Base-by-base conservation (phyloP, 208 protist species). In the Leishmania major region DNA sequence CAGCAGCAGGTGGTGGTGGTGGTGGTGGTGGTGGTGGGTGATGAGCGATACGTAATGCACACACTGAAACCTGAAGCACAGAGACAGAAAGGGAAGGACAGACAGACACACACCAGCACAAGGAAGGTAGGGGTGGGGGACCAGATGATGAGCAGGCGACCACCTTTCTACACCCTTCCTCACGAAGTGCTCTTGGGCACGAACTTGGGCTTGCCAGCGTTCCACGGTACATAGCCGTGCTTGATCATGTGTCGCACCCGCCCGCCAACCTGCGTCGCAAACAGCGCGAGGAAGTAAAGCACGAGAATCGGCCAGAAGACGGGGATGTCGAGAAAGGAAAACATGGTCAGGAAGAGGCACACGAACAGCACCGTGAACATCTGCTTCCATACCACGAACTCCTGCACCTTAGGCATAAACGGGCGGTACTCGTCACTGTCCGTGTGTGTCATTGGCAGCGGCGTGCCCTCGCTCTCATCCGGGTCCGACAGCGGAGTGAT, bases 271-370 rank as follows among this genome's bases (percentile, higher is more conserved):
- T 99, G 99, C 25, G 98, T 83, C 19, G 80, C 76, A 62, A 98
- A 98, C 25, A 99, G 89, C 8, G 99, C 62, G 49, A 99, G 84
- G 84, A 99, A 99, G 88, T 99, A 99, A 19, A 99, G 62, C 10
- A 99, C 83, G 28, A 99, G 84, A 78, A 99, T 99, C n/a, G 99
- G 99, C 98, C 99, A 99, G 84, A 98, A 99, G 2, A 99, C 98
- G 22, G 99, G 98, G 55, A 99, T 98, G 88, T 99, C 94, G 2
- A 99, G 92, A 45, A 99, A 87, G 57, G 81, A 59, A 75, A 99
- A 98, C 75, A 99, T 95, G 6, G 98, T 99, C 35, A 96, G 91
- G 13, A 98, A 87, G 7, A 99, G 78, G 64, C 96, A 92, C 78
- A 99, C 91, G 0, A 91, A 11, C 31, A 99, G 75, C 19, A 95